Conservation (phyloP, 441 rosid genomes). For the Populus hybrid region DNA sequence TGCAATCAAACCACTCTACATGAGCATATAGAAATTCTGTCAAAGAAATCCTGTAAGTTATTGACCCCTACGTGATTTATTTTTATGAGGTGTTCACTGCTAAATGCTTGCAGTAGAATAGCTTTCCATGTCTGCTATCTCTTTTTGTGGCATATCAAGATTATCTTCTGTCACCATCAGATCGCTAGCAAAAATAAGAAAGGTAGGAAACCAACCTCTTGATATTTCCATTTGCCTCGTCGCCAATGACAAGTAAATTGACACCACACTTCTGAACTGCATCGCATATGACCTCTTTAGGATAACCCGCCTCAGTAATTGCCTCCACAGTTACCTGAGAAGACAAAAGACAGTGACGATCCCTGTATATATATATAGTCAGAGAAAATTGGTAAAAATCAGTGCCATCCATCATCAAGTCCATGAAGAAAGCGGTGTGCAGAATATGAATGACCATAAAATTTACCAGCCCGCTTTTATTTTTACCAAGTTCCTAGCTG, state of each 20-base stretch:
- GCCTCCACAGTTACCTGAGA: slow-evolving; percentile 30
- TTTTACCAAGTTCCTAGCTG: too few relatives aligned
- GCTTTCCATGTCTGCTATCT: not conserved
- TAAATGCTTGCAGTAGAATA: not conserved
- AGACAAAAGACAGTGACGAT: not conserved
- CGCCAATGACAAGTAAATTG: slow-evolving; percentile 32
- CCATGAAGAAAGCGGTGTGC: too few relatives aligned
- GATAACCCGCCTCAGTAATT: slow-evolving; percentile 34
- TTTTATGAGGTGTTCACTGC: not conserved
- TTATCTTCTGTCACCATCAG: not conserved
- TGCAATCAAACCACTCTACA: not conserved
- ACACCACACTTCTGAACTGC: slow-evolving; percentile 25
- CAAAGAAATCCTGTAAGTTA: not conserved
- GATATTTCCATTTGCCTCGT: slow-evolving; percentile 29
- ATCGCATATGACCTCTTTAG: slow-evolving; percentile 31
- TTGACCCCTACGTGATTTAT: not conserved
- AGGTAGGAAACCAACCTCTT: slow-evolving; percentile 23
- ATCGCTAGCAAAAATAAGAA: not conserved
- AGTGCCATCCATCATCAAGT: not conserved
- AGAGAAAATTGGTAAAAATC: not conserved
- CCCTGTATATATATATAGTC: not conserved
- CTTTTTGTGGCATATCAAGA: not conserved
- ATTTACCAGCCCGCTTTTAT: too few relatives aligned
- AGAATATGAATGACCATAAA: too few relatives aligned
- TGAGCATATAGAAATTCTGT: not conserved